Conservation (phyloP, 169 alveolate species). For the Eimeria nieschulzi region DNA sequence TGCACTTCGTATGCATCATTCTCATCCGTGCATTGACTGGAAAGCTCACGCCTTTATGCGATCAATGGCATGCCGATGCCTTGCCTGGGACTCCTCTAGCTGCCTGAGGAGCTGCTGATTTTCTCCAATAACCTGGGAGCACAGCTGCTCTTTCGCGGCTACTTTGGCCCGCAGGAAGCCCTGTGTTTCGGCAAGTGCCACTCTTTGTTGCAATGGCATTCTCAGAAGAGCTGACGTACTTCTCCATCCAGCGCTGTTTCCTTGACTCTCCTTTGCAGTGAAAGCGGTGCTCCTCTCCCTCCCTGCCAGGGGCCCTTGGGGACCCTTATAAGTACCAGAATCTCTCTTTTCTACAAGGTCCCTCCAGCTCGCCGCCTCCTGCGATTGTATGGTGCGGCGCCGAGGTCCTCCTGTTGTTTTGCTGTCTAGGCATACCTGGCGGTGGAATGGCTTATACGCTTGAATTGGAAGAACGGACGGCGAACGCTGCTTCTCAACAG, state of each 20-base stretch:
- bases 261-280: not conserved
- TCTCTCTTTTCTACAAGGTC: not conserved
- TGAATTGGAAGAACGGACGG: slow-evolving; percentile 7
- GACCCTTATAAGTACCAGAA: not conserved
- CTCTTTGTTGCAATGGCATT: slow-evolving; percentile 23
- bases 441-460: slow-evolving; percentile 31
- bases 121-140: slow-evolving; percentile 48
- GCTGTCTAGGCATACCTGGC: not conserved
- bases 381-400: not conserved
- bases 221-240: not conserved
- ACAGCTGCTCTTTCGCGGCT: slow-evolving; percentile 46
- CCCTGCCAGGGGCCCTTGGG: not conserved
- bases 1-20: too few relatives aligned
- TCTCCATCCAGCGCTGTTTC: not conserved
- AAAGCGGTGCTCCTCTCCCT: not conserved
- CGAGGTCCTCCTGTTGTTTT: not conserved
- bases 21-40: not conserved
- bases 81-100: slow-evolving; percentile 31
- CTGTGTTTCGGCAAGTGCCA: slow-evolving; percentile 44
- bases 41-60: slow-evolving; percentile 40
- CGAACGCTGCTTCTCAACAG: not conserved
- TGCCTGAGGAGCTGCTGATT: slow-evolving; percentile 20
- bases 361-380: slow-evolving; percentile 10
- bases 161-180: slow-evolving; percentile 54
- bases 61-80: slow-evolving; percentile 29